Conservation (phyloP, 2,329 filamentous ascomycete genomes). For the Hymenoscyphus infarciens region DNA sequence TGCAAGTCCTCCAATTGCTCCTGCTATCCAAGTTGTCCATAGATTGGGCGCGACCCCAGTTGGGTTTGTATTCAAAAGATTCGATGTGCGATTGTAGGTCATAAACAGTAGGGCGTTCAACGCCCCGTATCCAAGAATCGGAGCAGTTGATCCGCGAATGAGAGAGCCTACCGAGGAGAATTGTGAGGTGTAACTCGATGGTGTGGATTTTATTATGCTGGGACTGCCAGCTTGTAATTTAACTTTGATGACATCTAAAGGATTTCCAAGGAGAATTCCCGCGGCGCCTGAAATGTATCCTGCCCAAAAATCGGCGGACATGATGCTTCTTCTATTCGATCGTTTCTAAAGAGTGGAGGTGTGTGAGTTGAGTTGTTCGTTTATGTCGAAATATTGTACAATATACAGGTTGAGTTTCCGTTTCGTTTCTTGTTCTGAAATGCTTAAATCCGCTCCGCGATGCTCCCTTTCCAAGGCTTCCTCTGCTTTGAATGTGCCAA, state of each 20-base stretch:
- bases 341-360: not conserved
- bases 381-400: conserved; percentile 7
- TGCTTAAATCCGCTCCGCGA: conserved; percentile 9
- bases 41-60: conserved; percentile 46
- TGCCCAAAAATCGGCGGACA: conserved; percentile 78
- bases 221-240: conserved; percentile 65
- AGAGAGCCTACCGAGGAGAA: conserved; percentile 40
- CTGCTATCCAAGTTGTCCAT: conserved; percentile 71
- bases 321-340: conserved; percentile 14
- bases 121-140: conserved; percentile 84
- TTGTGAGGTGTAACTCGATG: conserved; percentile 32
- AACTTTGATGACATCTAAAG: conserved; percentile 76
- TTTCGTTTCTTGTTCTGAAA: not conserved
- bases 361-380: not conserved
- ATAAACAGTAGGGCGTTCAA: conserved; percentile 89
- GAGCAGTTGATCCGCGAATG: conserved; percentile 71
- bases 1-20: conserved; percentile 75
- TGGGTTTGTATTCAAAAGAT: conserved; percentile 47
- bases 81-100: conserved; percentile 81
- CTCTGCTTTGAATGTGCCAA: conserved; percentile 17
- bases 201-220: conserved; percentile 18
- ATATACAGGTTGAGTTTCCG: not conserved
- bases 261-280: conserved; percentile 86
- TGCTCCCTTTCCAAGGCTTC: conserved; percentile 15
- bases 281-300: conserved; percentile 84